Evolutionary conservation across 108 stramenopile species (phyloP).

Genomic region (Epipyxis sp.): DNA sequence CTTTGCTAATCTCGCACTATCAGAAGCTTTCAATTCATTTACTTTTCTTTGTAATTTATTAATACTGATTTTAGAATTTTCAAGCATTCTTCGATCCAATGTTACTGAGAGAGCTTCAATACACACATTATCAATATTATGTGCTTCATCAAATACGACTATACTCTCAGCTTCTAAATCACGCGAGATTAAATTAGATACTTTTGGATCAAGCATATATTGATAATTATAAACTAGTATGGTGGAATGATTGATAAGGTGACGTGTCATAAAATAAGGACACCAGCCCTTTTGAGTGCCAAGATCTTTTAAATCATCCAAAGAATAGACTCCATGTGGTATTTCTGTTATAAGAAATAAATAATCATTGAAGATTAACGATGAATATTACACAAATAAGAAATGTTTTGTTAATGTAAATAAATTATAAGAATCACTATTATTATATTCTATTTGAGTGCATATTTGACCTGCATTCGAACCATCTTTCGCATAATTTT

Average conservation of each 20-base stretch:
- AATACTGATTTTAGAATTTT: constrained; percentile 79
- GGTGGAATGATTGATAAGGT: constrained; percentile 92
- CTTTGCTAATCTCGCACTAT: constrained; percentile 73
- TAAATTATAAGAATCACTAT: too few relatives aligned
- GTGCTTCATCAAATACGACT: constrained; percentile 98
- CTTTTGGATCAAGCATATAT: constrained; percentile 99
- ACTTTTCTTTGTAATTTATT: constrained; percentile 77
- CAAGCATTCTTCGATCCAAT: constrained; percentile 82
- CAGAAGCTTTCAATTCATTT: constrained; percentile 71
- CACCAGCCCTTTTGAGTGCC: constrained; percentile 87
- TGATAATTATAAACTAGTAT: constrained; percentile 99
- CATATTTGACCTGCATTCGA: too few relatives aligned
- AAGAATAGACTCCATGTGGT: constrained; percentile 81
- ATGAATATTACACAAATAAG: background rate
- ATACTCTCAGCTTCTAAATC: constrained; percentile 93
- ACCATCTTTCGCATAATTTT: constrained; percentile 60
- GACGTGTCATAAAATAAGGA: constrained; percentile 94
- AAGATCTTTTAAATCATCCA: constrained; percentile 84
- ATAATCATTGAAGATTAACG: constrained; percentile 42
- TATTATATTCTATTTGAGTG: too few relatives aligned
- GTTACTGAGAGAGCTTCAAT: constrained; percentile 93
- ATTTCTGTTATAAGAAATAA: too few relatives aligned
- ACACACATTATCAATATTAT: constrained; percentile 98
- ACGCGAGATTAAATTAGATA: constrained; percentile 56
- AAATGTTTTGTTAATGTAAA: too few relatives aligned